phyloP scores from a whole-genome alignment of 768 basidiomycete species.

The Filobasidium wieringae region DNA sequence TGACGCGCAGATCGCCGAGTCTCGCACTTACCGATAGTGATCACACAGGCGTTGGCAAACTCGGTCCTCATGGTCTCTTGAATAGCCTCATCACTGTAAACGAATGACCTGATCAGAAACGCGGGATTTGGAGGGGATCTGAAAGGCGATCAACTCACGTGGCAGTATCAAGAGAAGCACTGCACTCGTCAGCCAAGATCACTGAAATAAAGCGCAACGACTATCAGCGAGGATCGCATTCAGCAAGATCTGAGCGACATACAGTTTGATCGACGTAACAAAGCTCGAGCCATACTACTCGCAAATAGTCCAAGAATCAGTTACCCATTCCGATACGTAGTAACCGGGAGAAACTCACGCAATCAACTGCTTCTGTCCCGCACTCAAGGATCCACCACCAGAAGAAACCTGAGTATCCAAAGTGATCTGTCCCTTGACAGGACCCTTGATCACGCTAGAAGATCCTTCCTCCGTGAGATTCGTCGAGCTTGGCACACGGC shows the following conservation, averaged over 20 bases:
- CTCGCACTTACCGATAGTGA: slow-evolving; percentile 35
- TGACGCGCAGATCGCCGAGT: slow-evolving; percentile 1
- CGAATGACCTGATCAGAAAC: background rate
- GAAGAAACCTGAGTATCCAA: slow-evolving; percentile 70
- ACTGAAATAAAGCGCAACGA: too few relatives aligned
- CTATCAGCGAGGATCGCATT: too few relatives aligned
- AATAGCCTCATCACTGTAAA: slow-evolving; percentile 32
- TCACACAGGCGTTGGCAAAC: slow-evolving; percentile 32
- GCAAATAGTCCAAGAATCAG: background rate
- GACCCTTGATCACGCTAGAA: background rate
- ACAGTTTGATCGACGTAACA: slow-evolving; percentile 9
- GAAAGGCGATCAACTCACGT: slow-evolving; percentile 13
- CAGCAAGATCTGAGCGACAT: background rate
- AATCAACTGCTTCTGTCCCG: slow-evolving; percentile 67
- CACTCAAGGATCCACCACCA: slow-evolving; percentile 82
- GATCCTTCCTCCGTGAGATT: background rate
- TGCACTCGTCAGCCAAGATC: slow-evolving; percentile 35
- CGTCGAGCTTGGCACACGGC: slow-evolving; percentile 1
- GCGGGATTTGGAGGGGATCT: too few relatives aligned
- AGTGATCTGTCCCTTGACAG: slow-evolving; percentile 41
- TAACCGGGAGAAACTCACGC: slow-evolving; percentile 22
- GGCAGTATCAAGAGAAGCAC: slow-evolving; percentile 36
- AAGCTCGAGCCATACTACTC: slow-evolving; percentile 17
- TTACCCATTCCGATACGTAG: background rate
- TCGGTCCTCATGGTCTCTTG: slow-evolving; percentile 37